These are phyloP conservation scores for Fusarium fujikuroi DNA, from an alignment of 2,329 filamentous ascomycete genomes.

Conservation along the genomic window DNA sequence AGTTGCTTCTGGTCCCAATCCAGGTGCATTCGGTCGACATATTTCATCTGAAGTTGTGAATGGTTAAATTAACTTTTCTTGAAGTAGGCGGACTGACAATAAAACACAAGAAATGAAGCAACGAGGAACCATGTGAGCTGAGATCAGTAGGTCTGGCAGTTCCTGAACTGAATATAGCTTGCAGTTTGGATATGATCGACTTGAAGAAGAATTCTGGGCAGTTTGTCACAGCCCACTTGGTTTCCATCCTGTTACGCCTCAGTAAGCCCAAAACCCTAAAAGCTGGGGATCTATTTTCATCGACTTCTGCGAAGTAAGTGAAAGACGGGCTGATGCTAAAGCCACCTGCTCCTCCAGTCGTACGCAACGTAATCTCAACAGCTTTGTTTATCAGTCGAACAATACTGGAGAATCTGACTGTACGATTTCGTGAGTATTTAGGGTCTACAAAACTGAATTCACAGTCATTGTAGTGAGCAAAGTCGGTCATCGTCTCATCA, in stretches of 20 bases:
- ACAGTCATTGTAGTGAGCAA: background rate
- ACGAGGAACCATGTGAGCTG: accelerated
- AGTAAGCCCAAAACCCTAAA: background rate
- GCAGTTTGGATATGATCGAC: background rate
- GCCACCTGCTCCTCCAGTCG: background rate
- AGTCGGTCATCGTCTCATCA: background rate
- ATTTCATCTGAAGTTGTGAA: too few species aligned
- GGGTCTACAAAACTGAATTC: background rate
- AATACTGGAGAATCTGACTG: background rate
- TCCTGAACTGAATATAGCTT: background rate
- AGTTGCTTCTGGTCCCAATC: too few species aligned
- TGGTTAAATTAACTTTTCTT: too few species aligned
- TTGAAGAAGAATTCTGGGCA: background rate
- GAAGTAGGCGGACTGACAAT: background rate
- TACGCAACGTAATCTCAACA: background rate
- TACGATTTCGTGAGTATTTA: accelerated
- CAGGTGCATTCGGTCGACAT: too few species aligned
- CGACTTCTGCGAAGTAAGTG: background rate
- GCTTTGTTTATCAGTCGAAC: background rate
- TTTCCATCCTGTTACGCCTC: too few species aligned
- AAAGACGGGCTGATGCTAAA: background rate
- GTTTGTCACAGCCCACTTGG: background rate
- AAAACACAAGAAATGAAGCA: accelerated
- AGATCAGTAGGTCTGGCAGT: background rate
- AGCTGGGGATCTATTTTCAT: accelerated